Evolutionary conservation across 331 rosid species (phyloP).

Genomic region (Cydonia oblonga): DNA sequence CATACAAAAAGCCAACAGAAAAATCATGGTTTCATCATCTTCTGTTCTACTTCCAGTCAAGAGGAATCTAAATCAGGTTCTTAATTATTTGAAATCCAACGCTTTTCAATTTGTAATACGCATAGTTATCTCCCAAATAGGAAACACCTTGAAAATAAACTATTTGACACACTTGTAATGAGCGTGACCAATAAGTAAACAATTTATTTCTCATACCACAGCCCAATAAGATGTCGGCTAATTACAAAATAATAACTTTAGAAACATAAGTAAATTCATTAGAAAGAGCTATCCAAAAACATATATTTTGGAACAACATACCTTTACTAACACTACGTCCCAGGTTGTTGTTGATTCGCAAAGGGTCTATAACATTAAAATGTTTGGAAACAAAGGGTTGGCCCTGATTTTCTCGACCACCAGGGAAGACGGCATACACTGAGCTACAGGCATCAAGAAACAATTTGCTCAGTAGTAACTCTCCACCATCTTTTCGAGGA

Average conservation of each 20-base stretch:
- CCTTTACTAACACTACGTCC: slow-evolving; percentile 99
- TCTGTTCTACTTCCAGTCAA: not conserved
- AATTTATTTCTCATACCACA: not conserved
- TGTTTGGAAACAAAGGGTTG: slow-evolving; percentile 81
- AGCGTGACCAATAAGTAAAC: not conserved
- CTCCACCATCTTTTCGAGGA: slow-evolving; percentile 90
- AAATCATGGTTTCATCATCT: not conserved
- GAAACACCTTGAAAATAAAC: not conserved
- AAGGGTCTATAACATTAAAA: slow-evolving; percentile 94
- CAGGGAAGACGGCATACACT: slow-evolving; percentile 80
- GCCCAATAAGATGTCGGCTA: not conserved
- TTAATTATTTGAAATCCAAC: not conserved
- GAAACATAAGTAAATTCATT: not conserved
- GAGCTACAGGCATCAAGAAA: slow-evolving; percentile 75
- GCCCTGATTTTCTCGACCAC: slow-evolving; percentile 76
- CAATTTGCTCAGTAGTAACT: slow-evolving; percentile 65
- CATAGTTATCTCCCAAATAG: not conserved
- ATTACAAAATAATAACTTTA: not conserved
- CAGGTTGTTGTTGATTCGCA: slow-evolving; percentile 94
- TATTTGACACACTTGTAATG: not conserved
- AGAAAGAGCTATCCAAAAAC: not conserved
- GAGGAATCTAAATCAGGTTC: not conserved
- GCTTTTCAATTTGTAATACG: not conserved
- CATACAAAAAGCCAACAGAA: not conserved
- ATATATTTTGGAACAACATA: slow-evolving; percentile 18